These are phyloP conservation scores for Chrysosporium keratinophilum DNA, from an alignment of 2,329 filamentous ascomycete species.

Conservation along the genomic window DNA sequence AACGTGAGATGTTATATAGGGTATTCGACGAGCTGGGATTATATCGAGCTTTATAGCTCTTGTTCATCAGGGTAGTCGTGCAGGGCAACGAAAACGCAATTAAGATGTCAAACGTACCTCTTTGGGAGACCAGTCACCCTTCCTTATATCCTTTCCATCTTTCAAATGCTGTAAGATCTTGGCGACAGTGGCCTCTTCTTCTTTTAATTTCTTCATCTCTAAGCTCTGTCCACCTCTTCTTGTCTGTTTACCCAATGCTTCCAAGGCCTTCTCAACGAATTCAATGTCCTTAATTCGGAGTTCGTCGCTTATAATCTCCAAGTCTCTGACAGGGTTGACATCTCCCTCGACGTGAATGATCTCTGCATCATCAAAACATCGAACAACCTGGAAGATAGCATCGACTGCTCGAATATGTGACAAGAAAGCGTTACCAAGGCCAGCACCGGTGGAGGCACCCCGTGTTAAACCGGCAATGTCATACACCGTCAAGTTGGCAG, in stretches of 20 bases:
- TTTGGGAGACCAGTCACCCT: constrained; percentile 80
- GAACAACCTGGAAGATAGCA: constrained; percentile 93
- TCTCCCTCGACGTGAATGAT: constrained; percentile 99
- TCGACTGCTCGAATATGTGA: constrained; percentile 97
- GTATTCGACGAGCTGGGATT: constrained; percentile 99
- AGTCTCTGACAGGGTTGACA: constrained; percentile 85
- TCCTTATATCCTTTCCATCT: constrained; percentile 85
- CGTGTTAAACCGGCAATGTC: constrained; percentile 96
- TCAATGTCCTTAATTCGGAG: constrained; percentile 97
- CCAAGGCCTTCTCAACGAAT: constrained; percentile 91
- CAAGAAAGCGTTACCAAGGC: constrained; percentile 94
- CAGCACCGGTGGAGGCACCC: constrained; percentile 91
- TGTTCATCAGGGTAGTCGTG: constrained; percentile 70
- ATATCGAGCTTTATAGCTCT: constrained; percentile 83
- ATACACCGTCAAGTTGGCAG: constrained; percentile 94
- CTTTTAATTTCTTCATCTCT: constrained; percentile 94
- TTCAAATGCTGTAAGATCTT: constrained; percentile 76
- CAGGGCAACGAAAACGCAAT: constrained; percentile 18
- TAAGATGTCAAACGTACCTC: constrained; percentile 55
- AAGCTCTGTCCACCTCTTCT: constrained; percentile 85
- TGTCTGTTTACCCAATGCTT: constrained; percentile 88
- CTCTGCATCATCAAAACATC: constrained; percentile 97
- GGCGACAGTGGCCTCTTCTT: constrained; percentile 87
- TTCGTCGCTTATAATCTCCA: constrained; percentile 95
- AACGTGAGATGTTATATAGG: constrained; percentile 59